These are phyloP conservation scores for Albatrellus ellisii DNA, from an alignment of 768 basidiomycete species.

Conservation along the genomic window DNA sequence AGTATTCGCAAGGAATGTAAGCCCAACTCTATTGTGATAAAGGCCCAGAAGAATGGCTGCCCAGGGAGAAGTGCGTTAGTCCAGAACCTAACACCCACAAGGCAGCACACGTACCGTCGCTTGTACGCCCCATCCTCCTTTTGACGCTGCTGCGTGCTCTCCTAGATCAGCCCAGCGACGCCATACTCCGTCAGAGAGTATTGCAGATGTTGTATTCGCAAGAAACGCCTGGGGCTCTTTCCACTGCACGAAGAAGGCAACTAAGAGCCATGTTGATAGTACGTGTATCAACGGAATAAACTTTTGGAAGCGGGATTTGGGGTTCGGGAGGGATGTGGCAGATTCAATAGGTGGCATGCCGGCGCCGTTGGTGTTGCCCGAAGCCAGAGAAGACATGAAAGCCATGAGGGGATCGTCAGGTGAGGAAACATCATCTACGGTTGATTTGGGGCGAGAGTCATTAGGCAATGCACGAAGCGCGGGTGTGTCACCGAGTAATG, in stretches of 20 bases:
- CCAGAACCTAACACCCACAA: not conserved
- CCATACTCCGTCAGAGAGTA: constrained; percentile 29
- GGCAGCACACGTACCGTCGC: constrained; percentile 34
- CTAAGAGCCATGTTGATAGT: constrained; percentile 45
- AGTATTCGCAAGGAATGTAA: constrained; percentile 66
- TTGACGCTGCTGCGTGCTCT: constrained; percentile 23
- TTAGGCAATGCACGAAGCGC: constrained; percentile 4
- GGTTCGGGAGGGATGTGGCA: constrained; percentile 13
- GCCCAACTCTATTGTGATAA: constrained; percentile 56
- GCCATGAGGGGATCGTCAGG: constrained; percentile 21
- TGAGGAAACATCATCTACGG: not conserved
- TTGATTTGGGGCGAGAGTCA: not conserved
- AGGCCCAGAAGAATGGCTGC: constrained; percentile 78
- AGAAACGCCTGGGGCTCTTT: constrained; percentile 43
- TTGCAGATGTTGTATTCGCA: constrained; percentile 22
- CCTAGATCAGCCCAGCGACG: constrained; percentile 50
- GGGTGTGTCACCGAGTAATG: constrained; percentile 31
- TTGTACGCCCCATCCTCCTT: constrained; percentile 33
- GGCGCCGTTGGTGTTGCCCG: constrained; percentile 3
- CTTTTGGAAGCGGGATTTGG: constrained; percentile 38
- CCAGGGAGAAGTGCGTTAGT: constrained; percentile 5
- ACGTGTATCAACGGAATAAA: constrained; percentile 56
- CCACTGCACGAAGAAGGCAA: constrained; percentile 57
- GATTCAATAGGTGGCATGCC: not conserved
- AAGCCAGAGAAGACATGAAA: constrained; percentile 18